Evolutionary conservation across 768 basidiomycete species (phyloP), one percentile per base, ranked within the genome.

Genomic region (Hysterangium stoloniferum): DNA sequence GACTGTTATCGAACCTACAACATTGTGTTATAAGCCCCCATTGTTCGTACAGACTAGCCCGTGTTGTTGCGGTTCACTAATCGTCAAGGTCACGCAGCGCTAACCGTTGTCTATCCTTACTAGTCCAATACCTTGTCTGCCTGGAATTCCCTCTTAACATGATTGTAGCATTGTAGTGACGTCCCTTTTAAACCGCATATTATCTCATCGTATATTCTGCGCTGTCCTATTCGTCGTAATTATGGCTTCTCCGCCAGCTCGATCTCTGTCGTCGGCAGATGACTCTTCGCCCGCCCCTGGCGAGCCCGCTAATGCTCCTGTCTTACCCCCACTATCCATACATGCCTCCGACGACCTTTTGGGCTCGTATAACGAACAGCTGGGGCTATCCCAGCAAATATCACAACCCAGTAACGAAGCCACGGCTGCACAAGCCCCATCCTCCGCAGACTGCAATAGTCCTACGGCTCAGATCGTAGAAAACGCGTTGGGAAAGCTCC

Each of bases 81-180:
- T n/a, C n/a, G n/a, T n/a, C n/a, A n/a, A n/a, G n/a, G n/a, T 42
- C 41, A 42, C 41, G 41, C 6, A 42, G 41, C 20, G 41, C 41
- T 42, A 19, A 20, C 20, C 28, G n/a, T n/a, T n/a, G n/a, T n/a
- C n/a, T n/a, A n/a, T 42, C 41, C 28, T 25, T 42, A 42, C n/a
- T 42, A 27, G 3, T 13, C 24, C 24, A 28, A 11, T 25, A 42
- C 41, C 19, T 42, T n/a, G n/a, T n/a, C n/a, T n/a, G n/a, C n/a
- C n/a, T n/a, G n/a, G n/a, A n/a, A n/a, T n/a, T n/a, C n/a, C n/a
- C n/a, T n/a, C n/a, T 27, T 42, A 42, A 5, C 15, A 42, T 42
- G 41, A 22, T 24, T 42, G 41, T 42, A 42, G 41, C 41, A 42
- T 24, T 42, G 41, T n/a, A 25, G 41, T 42, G 41, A 38, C 24